Base-by-base conservation (phyloP, 176 grass and related monocot genomes). In the Raddia guianensis region DNA sequence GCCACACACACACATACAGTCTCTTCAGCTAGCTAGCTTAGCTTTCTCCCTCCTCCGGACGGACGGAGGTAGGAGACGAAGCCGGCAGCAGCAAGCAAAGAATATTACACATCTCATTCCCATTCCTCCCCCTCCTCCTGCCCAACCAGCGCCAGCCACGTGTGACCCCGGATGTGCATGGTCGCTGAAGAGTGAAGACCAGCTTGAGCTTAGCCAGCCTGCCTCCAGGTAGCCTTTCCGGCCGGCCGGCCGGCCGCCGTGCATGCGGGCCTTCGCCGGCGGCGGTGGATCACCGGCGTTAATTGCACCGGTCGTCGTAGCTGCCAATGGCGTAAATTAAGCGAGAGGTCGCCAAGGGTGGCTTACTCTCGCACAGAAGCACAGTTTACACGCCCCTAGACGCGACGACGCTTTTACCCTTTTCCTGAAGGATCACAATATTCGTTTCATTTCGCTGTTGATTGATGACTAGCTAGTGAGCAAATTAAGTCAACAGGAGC, bases 1-100 rank as follows among this genome's bases (percentile, higher is more conserved):
- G 37, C 37, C 37, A 40, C 37, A 40, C 37, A 40, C 37, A 40
- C 37, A 40, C 37, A 2, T 3, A 55, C 49, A 34, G 88, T 87
- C 83, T 87, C 89, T 94, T 91, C 86, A 82, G 70, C 70, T 73
- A 80, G 63, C 91, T 68, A 40, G 37, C 37, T 40, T 40, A 40
- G 37, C 37, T 40, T 40, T 40, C 37, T 40, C 37, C 37, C 37
- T 40, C 37, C 37, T 40, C 37, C 37, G 37, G 37, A 40, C 37
- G 37, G 37, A 40, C 37, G 37, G 37, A 40, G 58, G 7, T 61
- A 72, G 81, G 82, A 80, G 85, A 80, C 59, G 73, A 77, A 43
- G 37, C 33, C 82, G 45, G 70, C 37, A 40, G 37, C 75, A 49
- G 64, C 75, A 94, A 85, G 89, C 75, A 94, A 91, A 70, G 80